Evolutionary conservation across 169 alveolate species (phyloP), one percentile per base, ranked within the genome.

Genomic region (Eimeria sp.): DNA sequence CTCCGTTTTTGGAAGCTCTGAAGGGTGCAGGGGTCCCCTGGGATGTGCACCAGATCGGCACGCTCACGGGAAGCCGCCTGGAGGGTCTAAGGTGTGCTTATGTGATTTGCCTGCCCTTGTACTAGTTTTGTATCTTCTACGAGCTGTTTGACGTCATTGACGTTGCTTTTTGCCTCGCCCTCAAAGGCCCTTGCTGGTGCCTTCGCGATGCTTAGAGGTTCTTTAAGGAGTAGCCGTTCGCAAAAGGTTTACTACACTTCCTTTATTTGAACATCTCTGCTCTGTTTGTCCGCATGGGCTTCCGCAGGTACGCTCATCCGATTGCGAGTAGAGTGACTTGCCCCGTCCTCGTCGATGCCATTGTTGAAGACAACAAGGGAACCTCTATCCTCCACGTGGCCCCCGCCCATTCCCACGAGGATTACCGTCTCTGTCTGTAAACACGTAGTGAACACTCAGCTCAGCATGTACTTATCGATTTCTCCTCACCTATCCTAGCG

Each of bases 351-450:
- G 9, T 87, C 68, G 93, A 87, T 58, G 93, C 88, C 52, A 76
- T 54, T 25, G 88, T 76, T 52, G 85, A 27, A 49, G 76, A 18
- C 16, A 80, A 64, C 52, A 85, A 85, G 27, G 96, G 96, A 14
- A 85, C 96, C 14, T 91, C 95, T 27, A 23, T 95, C 58, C 90
- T 95, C 16, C 96, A 95, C 60, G 89, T 85, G 62, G 95, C 96
- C 30, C 96, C 96, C 13, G 96, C 95, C n/a, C 96, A 95, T 27
- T 90, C 95, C 58, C 85, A 62, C 46, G 96, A 95, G 46, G 96
- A 95, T 40, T 95, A 83, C 46, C 85, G 89, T 9, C 93, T 93
- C 71, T 71, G 96, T 93, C 43, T n/a, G 93, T 64, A 0, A 64
- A 27, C 37, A 40, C 90, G 25, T 25, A 56, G 25, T 9, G 30